Conservation (phyloP, 176 grass and related monocot species). For the Cenchrus fungigraminus region DNA sequence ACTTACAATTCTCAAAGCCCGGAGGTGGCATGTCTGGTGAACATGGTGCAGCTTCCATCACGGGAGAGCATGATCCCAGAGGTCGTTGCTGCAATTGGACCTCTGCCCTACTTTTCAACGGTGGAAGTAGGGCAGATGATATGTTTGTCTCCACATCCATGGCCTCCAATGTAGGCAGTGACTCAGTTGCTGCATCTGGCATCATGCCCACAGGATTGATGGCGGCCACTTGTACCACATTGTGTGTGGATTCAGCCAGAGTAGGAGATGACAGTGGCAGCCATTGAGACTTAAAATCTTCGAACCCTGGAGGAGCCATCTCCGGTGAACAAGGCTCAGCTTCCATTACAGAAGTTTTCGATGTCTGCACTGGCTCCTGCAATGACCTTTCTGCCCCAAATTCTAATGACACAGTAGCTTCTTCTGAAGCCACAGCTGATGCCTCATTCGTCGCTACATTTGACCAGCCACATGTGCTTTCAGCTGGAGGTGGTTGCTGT, state of each 20-base stretch:
- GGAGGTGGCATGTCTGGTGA: constrained; percentile 50
- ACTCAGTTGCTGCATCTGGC: not conserved
- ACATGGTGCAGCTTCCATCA: constrained; percentile 29
- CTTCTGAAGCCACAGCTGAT: constrained; percentile 9
- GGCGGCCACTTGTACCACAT: constrained; percentile 14
- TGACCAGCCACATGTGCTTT: not conserved
- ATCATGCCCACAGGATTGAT: not conserved
- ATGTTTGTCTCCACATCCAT: not conserved
- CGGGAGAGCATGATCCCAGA: not conserved
- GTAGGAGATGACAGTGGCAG: constrained; percentile 1
- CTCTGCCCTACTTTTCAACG: not conserved
- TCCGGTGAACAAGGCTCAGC: constrained; percentile 35
- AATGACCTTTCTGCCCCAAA: not conserved
- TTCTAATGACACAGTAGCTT: not conserved
- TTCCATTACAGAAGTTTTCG: not conserved
- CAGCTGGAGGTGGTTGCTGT: not conserved
- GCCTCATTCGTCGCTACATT: not conserved
- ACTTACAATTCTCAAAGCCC: constrained; percentile 50
- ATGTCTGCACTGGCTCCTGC: constrained; percentile 4
- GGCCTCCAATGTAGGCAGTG: constrained; percentile 9
- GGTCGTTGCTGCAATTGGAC: not conserved
- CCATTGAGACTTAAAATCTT: constrained; percentile 44
- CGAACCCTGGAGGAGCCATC: constrained; percentile 48
- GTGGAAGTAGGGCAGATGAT: not conserved
- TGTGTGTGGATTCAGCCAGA: constrained; percentile 10